These are phyloP conservation scores for Phytopythium mirpurense DNA, from an alignment of 352 stramenopile species.

Conservation along the genomic window DNA sequence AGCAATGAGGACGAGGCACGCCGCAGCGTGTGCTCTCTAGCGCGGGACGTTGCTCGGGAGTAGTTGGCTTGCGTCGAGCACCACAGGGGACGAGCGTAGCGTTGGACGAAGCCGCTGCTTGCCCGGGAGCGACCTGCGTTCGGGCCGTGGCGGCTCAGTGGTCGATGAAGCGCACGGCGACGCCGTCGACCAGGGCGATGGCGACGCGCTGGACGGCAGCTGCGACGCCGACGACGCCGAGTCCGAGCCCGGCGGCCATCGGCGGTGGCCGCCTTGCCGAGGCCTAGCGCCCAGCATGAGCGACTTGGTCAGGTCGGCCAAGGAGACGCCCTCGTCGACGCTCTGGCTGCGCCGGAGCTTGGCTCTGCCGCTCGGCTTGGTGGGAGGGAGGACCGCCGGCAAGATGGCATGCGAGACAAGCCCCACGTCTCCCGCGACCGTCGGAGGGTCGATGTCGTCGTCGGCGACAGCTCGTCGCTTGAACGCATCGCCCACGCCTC, in stretches of 20 bases:
- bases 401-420: slow-evolving; percentile 14
- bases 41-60: background rate
- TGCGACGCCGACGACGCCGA: background rate
- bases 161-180: background rate
- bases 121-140: background rate
- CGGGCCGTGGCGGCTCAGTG: background rate
- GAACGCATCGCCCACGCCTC: background rate
- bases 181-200: background rate
- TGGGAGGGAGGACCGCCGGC: slow-evolving; percentile 3
- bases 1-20: background rate
- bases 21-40: background rate
- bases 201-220: background rate
- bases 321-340: background rate
- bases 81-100: slow-evolving; percentile 18
- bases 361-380: background rate
- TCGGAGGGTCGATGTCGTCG: background rate
- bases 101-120: slow-evolving; percentile 17
- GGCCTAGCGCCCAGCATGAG: slow-evolving; percentile 6
- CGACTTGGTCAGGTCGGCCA: slow-evolving; percentile 10
- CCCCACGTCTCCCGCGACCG: background rate
- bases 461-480: background rate
- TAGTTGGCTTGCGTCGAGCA: slow-evolving; percentile 18
- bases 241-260: background rate
- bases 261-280: background rate
- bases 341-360: background rate